Percentiles rank a stretch among this genome's conserved stretches.
Conservation (phyloP, 2,329 filamentous ascomycete species). For the Xylaria sp. region DNA sequence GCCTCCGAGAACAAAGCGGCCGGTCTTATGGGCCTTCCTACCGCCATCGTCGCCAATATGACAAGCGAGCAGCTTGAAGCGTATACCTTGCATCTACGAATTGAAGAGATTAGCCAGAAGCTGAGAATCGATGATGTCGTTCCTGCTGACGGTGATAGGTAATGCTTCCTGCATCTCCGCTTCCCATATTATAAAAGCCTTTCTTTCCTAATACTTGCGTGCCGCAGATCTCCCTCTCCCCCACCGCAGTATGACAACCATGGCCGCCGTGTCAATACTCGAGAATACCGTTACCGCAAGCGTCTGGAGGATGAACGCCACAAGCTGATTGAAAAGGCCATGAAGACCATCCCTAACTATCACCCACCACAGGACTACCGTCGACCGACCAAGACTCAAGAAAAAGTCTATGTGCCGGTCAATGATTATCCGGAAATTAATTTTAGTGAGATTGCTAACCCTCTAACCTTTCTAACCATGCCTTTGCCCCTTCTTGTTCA, state of each 20-base stretch:
- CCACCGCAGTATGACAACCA: slow-evolving; percentile 99
- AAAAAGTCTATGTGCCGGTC: slow-evolving; percentile 99
- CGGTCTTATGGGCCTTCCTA: slow-evolving; percentile 95
- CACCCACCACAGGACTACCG: slow-evolving; percentile 98
- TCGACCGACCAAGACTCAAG: slow-evolving; percentile 98
- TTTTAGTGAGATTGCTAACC: slow-evolving; percentile 99
- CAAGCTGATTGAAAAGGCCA: slow-evolving; percentile 97
- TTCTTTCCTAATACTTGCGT: slow-evolving; percentile 19
- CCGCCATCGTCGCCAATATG: slow-evolving; percentile 96
- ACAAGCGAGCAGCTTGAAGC: slow-evolving; percentile 98
- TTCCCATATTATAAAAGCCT: not conserved
- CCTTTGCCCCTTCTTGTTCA: slow-evolving; percentile 52
- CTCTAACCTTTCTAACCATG: slow-evolving; percentile 82
- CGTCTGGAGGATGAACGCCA: slow-evolving; percentile 98
- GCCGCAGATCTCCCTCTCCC: slow-evolving; percentile 86
- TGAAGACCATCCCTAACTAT: slow-evolving; percentile 99
- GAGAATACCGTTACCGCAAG: slow-evolving; percentile 98
- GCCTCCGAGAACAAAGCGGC: slow-evolving; percentile 98
- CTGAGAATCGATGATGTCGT: slow-evolving; percentile 99
- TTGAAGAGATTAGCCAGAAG: slow-evolving; percentile 99
- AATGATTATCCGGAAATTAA: slow-evolving; percentile 99
- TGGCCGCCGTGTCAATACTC: slow-evolving; percentile 97
- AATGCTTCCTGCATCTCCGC: slow-evolving; percentile 37
- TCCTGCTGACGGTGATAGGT: slow-evolving; percentile 95
- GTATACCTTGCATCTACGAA: slow-evolving; percentile 94